Evolutionary conservation across 768 basidiomycete species (phyloP), one percentile per base, ranked within the genome.

Genomic region (Wakefieldia striispora): DNA sequence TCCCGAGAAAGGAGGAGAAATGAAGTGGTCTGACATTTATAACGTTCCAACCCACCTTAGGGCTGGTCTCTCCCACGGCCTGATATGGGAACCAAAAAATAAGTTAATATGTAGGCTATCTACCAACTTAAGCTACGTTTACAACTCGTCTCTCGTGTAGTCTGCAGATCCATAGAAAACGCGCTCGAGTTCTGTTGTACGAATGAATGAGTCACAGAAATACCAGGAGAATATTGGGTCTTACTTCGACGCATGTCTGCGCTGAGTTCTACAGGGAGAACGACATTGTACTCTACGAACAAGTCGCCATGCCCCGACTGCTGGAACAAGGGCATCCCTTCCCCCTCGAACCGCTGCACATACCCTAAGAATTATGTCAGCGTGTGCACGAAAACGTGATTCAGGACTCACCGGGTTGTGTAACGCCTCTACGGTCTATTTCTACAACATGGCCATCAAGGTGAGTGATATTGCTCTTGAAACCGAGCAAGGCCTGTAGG

Each of bases 401-500:
- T 26, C 17, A 6, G 31, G 21, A 41, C 76, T 59, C 52, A 83
- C 91, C 88, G 56, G 97, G 97, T 63, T 99, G 97, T 34, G 97
- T 98, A 1, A 95, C 91, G 14, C 84, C 86, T 35, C 77, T 74
- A 45, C 93, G 79, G 35, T 76, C 75, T 10, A 98, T 70, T 43
- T 76, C 73, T 33, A 98, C 79, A 26, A 75, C 70, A 63, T 88
- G 88, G 5, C 93, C 95, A 61, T 97, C 97, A 50, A 99, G 76
- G 70, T 95, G 94, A 4, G 88, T 92, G 47, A 99, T 68, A 61
- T 93, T 93, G 35, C 84, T 83, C 63, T 92, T 80, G 71, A 99
- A 97, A n/a, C 97, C 97, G 21, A 99, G 76, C n/a, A 98, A 71
- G 13, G 95, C 95, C 95, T 98, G 40, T 13, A n/a, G 38, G 34